phyloP scores from a whole-genome alignment of 805 yeast genomes.

The Metschnikowia lachancei region DNA sequence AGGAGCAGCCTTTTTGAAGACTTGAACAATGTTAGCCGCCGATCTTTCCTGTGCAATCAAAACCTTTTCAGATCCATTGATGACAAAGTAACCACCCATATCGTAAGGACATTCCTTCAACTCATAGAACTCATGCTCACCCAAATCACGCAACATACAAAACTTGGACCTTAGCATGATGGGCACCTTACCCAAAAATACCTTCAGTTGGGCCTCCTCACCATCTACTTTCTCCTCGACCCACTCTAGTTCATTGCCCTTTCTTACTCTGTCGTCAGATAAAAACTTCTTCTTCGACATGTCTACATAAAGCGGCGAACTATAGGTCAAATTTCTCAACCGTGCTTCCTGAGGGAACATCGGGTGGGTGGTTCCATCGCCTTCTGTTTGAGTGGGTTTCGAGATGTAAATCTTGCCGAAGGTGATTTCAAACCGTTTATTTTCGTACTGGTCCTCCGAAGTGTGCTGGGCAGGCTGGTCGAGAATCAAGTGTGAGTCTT shows the following conservation, averaged over 20 bases:
- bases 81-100: constrained; percentile 99
- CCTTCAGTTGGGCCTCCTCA: constrained; percentile 66
- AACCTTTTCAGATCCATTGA: constrained; percentile 97
- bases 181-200: constrained; percentile 94
- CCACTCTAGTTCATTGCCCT: constrained; percentile 47
- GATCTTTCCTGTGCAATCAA: constrained; percentile 97
- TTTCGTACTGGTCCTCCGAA: constrained; percentile 82
- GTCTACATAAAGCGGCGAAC: constrained; percentile 94
- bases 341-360: constrained; percentile 98
- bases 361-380: constrained; percentile 99
- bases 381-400: constrained; percentile 97
- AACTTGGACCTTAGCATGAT: constrained; percentile 96
- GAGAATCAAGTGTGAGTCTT: constrained; percentile 87
- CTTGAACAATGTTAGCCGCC: constrained; percentile 98
- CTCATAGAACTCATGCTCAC: constrained; percentile 91
- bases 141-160: constrained; percentile 85
- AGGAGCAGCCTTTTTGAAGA: constrained; percentile 95
- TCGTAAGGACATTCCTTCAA: constrained; percentile 98
- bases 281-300: constrained; percentile 87
- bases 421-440: constrained; percentile 91
- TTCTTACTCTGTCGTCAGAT: constrained; percentile 64
- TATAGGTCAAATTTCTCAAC: constrained; percentile 90
- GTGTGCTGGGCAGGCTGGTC: constrained; percentile 99
- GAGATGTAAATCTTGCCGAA: constrained; percentile 96
- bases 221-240: constrained; percentile 51